These are phyloP conservation scores for Botryosphaeria agaves DNA, from an alignment of 2,329 filamentous ascomycete species.

Conservation along the genomic window DNA sequence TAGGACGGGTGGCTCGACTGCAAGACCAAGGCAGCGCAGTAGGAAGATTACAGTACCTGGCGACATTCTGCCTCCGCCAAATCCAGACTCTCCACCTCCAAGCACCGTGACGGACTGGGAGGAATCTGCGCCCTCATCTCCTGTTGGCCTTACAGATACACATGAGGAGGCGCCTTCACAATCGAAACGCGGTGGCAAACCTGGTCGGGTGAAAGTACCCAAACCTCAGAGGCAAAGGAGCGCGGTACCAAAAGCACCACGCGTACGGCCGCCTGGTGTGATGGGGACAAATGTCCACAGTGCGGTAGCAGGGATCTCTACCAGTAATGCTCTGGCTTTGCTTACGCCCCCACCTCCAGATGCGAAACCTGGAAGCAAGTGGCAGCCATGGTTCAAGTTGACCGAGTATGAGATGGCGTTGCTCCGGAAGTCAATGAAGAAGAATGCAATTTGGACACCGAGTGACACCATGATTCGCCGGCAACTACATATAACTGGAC, in stretches of 20 bases:
- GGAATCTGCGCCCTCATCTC: conserved; percentile 17
- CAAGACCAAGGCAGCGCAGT: conserved; percentile 5
- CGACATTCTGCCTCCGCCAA: conserved; percentile 25
- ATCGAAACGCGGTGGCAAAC: conserved; percentile 2
- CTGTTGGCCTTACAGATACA: conserved; percentile 15
- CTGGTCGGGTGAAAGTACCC: conserved; percentile 6
- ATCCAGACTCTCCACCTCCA: conserved; percentile 19
- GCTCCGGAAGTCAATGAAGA: conserved; percentile 76
- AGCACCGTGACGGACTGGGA: conserved; percentile 20
- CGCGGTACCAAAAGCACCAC: conserved; percentile 25
- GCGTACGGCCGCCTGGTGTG: conserved; percentile 23
- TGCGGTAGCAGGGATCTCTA: conserved; percentile 38
- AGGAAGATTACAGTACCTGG: conserved; percentile 24
- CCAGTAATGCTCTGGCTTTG: conserved; percentile 41
- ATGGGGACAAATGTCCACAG: conserved; percentile 37
- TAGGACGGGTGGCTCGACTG: conserved; percentile 2
- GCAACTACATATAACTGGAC: conserved; percentile 43
- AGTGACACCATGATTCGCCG: conserved; percentile 74
- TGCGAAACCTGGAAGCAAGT: conserved; percentile 40
- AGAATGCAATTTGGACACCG: conserved; percentile 72
- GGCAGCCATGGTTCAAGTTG: conserved; percentile 44
- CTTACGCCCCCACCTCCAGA: conserved; percentile 42
- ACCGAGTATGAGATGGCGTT: conserved; percentile 53
- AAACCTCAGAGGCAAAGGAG: conserved; percentile 17
- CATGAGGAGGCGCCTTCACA: conserved; percentile 1